Evolutionary conservation across 2,329 filamentous ascomycete genomes (phyloP), one percentile per base, ranked within the genome.

Genomic region (Penicillium sp.): DNA sequence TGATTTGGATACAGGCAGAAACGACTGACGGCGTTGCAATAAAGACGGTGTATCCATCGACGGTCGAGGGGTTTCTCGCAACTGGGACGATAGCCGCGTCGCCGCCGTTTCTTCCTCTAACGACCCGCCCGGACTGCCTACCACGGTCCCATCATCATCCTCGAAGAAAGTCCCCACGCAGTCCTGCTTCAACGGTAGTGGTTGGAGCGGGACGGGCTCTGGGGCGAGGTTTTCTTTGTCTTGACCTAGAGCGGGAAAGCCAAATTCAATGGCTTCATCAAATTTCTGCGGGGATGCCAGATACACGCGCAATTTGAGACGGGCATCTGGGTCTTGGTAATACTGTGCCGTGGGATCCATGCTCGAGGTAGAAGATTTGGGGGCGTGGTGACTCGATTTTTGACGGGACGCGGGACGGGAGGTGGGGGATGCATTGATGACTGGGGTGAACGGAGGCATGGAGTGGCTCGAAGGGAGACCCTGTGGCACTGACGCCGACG

Each of bases 191-290:
- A 46, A 72, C 68, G 62, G 53, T 23, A 7, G 21, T 23, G 21
- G 11, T 13, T 27, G 25, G 10, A n/a, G 25, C 25, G 25, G 11
- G 25, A 13, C 4, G 35, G 41, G 43, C 13, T 53, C 36, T 2
- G 43, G 51, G 2, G 39, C 37, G 10, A 49, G 23, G 19, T 55
- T 58, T 11, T 64, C 58, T 33, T 65, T 64, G 41, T 54, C 25
- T 19, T 48, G 44, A 10, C 70, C 58, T 43, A 70, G 44, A 4
- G 70, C 61, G 0, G 89, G 88, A 56, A 96, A 97, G 0, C 91
- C 91, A 65, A 94, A 96, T 61, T 94, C 87, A 36, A 97, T 79
- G 1, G 87, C 89, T 66, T 97, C 91, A 60, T 97, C 91, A 54
- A 97, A 97, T 61, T 94, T 95, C 53, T 94, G 87, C 1, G 90